These are phyloP conservation scores for Halophytophthora polymorphica DNA, from an alignment of 352 stramenopile species.

Conservation along the genomic window DNA sequence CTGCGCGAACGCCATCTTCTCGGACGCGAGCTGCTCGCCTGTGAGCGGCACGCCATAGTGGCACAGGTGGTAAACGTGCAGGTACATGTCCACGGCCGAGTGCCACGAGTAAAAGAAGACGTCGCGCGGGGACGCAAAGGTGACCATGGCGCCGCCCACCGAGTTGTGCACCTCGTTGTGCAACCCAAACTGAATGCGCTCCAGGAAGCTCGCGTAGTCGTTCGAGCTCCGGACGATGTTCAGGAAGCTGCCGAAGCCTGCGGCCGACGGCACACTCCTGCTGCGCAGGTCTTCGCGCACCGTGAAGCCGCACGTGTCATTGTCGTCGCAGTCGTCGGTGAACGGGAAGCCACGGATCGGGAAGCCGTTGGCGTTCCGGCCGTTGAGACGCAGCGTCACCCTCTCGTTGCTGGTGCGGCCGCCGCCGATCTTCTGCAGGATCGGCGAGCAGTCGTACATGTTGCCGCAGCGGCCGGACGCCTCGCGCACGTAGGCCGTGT, in stretches of 20 bases:
- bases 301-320: conserved; percentile 19
- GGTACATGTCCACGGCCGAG: conserved; percentile 50
- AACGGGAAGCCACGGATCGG: conserved; percentile 25
- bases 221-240: conserved; percentile 31
- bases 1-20: conserved; percentile 34
- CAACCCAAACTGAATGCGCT: conserved; percentile 49
- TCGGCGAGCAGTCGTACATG: conserved; percentile 55
- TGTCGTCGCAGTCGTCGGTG: conserved; percentile 30
- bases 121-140: conserved; percentile 44
- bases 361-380: conserved; percentile 19
- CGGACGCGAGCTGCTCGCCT: conserved; percentile 27
- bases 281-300: conserved; percentile 34
- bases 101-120: conserved; percentile 63
- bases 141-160: conserved; percentile 40
- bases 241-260: conserved; percentile 39
- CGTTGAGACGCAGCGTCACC: conserved; percentile 21
- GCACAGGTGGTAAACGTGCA: conserved; percentile 54
- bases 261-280: conserved; percentile 24
- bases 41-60: conserved; percentile 36
- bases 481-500: conserved; percentile 55
- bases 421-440: conserved; percentile 62
- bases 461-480: conserved; percentile 29
- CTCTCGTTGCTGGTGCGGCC: conserved; percentile 17
- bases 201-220: conserved; percentile 49
- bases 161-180: conserved; percentile 53